phyloP scores from a whole-genome alignment of 495 filamentous ascomycete genomes.

The Talaromyces proteolyticus region DNA sequence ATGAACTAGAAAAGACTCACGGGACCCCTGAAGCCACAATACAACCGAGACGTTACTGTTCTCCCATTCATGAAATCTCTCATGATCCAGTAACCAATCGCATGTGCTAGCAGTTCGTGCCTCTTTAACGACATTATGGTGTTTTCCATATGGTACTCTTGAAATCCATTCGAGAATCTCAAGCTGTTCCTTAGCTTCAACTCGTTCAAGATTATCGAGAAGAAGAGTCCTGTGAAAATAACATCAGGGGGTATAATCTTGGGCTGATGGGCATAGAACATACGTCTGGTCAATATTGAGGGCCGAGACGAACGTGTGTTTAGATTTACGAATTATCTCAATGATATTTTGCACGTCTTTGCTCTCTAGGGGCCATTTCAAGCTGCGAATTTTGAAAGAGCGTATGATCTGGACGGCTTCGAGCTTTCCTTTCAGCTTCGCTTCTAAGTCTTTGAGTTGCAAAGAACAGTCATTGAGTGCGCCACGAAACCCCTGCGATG shows the following conservation, averaged over 20 bases:
- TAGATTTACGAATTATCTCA: not conserved
- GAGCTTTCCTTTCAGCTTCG: not conserved
- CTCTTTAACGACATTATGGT: slow-evolving; percentile 13
- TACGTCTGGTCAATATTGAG: slow-evolving; percentile 1
- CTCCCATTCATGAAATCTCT: slow-evolving; percentile 12
- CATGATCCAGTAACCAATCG: slow-evolving; percentile 12
- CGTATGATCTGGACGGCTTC: not conserved
- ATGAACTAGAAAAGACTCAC: not conserved
- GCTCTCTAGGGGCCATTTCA: not conserved
- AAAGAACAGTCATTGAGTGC: not conserved
- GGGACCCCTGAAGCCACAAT: slow-evolving; percentile 20
- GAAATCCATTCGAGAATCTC: slow-evolving; percentile 19
- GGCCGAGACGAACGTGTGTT: not conserved
- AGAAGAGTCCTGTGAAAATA: not conserved
- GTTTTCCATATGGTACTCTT: slow-evolving; percentile 13
- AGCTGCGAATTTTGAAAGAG: not conserved
- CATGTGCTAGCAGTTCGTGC: slow-evolving; percentile 12
- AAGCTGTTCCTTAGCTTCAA: not conserved
- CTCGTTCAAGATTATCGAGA: not conserved
- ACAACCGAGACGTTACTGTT: slow-evolving; percentile 8
- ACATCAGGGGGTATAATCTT: not conserved
- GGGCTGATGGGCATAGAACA: not conserved
- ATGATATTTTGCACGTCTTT: not conserved
- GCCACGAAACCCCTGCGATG: not conserved
- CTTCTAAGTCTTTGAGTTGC: not conserved